Evolutionary conservation across 345 rosid species (phyloP).

Genomic region (Punica granatum): DNA sequence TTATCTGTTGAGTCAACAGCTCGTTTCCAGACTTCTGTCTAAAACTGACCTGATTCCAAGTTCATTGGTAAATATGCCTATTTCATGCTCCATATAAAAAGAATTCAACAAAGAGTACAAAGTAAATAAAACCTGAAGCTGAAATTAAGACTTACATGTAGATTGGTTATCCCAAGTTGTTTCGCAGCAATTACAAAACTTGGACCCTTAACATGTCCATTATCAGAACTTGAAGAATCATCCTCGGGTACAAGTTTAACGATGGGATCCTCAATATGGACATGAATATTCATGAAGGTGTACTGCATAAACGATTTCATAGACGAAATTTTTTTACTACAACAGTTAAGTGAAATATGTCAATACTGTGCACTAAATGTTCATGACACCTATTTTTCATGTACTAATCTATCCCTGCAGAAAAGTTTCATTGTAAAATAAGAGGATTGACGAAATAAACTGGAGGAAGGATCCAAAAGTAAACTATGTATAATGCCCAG

Average conservation of each 20-base stretch:
- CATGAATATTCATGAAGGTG: constrained; percentile 59
- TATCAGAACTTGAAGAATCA: constrained; percentile 29
- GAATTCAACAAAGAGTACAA: constrained; percentile 3
- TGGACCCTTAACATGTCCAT: constrained; percentile 32
- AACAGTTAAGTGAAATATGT: background rate
- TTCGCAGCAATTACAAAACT: constrained; percentile 58
- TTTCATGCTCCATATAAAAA: constrained; percentile 8
- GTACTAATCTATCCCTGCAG: background rate
- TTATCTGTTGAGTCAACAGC: constrained; percentile 60
- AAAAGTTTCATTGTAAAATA: background rate
- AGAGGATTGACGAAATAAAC: background rate
- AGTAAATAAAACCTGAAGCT: constrained; percentile 11
- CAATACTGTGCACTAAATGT: background rate
- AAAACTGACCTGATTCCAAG: constrained; percentile 58
- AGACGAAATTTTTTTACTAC: background rate
- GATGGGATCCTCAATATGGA: constrained; percentile 58
- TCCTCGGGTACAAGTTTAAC: constrained; percentile 45
- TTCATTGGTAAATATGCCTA: constrained; percentile 17
- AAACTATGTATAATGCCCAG: background rate
- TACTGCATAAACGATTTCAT: constrained; percentile 39
- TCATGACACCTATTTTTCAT: background rate
- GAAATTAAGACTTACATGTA: constrained; percentile 51
- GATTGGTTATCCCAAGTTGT: constrained; percentile 68
- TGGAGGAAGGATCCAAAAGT: background rate
- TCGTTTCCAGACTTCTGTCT: constrained; percentile 74